Evolutionary conservation across 164 flowering plant species (phyloP), one percentile per base, ranked within the genome.

Genomic region (Vitis vinifera): DNA sequence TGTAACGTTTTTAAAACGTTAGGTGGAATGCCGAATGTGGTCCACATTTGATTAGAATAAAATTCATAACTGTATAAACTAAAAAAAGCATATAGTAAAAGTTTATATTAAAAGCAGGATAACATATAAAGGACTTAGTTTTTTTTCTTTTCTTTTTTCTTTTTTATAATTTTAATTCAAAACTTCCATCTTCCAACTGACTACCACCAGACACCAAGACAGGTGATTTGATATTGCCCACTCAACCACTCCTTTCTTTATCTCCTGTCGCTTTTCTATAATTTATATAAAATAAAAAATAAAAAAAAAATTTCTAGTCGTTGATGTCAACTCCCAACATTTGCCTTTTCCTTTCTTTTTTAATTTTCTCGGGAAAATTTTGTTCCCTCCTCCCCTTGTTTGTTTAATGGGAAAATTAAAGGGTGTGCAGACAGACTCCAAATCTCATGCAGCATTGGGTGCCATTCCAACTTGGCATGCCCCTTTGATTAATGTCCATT

Each of bases 201-300:
- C 59, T 65, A 30, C 59, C 63, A 64, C 69, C 61, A 69, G 63
- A 53, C 64, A 47, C 51, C 47, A 31, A 51, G 67, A 73, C 73
- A 74, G 16, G 29, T 30, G 59, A 19, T 8, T 47, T 44, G 70
- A 69, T 65, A 53, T 27, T 56, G 63, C 15, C 58, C 37, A 15
- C 27, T 65, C 78, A 73, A 72, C 75, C 0, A 52, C 68, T 67
- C 71, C 64, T 58, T 30, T 23, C 69, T 76, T 53, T 51, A 11
- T 62, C 56, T 16, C 55, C 4, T 37, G 29, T 61, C 56, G 11
- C 65, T 59, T 60, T 68, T 12, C 3, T 30, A 37, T 3, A 37
- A 37, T 60, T 9, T 30, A 12, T 48, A 51, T 37, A 29, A 27
- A 14, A 29, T 0, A 30, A 51, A 16, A 47, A 37, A 37, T 37